A percentile compares a stretch with the other conserved stretches of the same genome.
These are phyloP conservation scores for Russula griseocarnosa DNA, from an alignment of 768 basidiomycete species.

Conservation along the genomic window DNA sequence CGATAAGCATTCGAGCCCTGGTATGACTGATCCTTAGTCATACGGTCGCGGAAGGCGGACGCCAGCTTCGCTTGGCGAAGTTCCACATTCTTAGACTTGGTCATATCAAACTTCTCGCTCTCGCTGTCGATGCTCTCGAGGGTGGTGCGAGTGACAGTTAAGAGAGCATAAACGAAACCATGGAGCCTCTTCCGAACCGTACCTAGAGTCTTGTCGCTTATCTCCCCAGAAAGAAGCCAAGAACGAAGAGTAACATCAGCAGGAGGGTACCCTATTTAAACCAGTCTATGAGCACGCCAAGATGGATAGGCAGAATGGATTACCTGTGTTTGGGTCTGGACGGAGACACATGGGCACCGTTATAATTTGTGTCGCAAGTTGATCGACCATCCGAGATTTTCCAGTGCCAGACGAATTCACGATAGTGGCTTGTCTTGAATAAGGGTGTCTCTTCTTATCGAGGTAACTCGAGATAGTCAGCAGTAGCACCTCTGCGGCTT, in stretches of 20 bases:
- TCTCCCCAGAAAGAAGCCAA: too few species aligned
- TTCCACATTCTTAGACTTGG: too few species aligned
- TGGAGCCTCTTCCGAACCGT: neutral
- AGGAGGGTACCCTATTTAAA: neutral
- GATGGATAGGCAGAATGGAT: neutral
- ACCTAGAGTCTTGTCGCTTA: too few species aligned
- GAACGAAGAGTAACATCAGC: neutral
- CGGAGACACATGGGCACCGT: neutral
- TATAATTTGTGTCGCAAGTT: neutral
- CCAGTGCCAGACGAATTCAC: slow-evolving; percentile 9
- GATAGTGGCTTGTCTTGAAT: neutral
- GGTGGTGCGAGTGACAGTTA: neutral
- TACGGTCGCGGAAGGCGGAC: neutral
- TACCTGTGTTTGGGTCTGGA: neutral
- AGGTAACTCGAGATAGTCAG: neutral
- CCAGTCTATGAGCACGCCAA: neutral
- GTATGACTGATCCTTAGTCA: neutral
- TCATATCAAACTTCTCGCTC: too few species aligned
- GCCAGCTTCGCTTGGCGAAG: neutral
- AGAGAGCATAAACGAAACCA: neutral
- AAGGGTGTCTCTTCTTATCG: neutral
- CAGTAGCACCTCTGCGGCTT: neutral
- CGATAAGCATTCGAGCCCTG: neutral
- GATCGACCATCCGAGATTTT: slow-evolving; percentile 3
- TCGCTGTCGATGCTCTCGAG: neutral